Evolutionary conservation across 2,329 filamentous ascomycete genomes (phyloP).

Genomic region (Colletotrichum tamarilloi): DNA sequence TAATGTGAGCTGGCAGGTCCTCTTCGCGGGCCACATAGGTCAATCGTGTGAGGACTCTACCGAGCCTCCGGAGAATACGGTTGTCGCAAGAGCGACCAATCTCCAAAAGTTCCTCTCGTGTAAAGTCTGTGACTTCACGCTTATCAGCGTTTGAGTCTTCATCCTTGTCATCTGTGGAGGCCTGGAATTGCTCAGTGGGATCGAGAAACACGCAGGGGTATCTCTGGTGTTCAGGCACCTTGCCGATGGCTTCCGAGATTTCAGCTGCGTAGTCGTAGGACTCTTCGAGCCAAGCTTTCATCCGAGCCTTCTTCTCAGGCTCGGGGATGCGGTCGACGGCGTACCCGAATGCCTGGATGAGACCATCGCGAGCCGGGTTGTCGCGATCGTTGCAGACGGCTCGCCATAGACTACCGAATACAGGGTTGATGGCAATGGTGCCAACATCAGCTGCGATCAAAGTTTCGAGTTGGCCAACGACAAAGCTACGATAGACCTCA

Average conservation of each 20-base stretch:
- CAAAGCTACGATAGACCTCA: constrained; percentile 50
- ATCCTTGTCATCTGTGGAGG: constrained; percentile 35
- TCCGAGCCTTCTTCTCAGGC: constrained; percentile 46
- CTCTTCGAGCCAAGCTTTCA: constrained; percentile 61
- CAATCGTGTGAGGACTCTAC: constrained; percentile 57
- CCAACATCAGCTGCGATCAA: constrained; percentile 57
- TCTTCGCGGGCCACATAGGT: constrained; percentile 53
- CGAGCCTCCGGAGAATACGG: constrained; percentile 57
- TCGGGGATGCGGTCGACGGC: constrained; percentile 50
- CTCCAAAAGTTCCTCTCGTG: constrained; percentile 59
- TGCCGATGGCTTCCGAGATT: constrained; percentile 50
- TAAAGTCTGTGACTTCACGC: constrained; percentile 48
- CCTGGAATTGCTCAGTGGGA: constrained; percentile 54
- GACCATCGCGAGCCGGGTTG: constrained; percentile 51
- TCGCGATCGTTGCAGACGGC: constrained; percentile 58
- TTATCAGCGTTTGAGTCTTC: constrained; percentile 39
- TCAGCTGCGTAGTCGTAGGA: constrained; percentile 61
- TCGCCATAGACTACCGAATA: constrained; percentile 62
- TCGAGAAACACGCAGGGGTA: constrained; percentile 63
- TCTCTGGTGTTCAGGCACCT: constrained; percentile 48
- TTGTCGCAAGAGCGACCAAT: constrained; percentile 63
- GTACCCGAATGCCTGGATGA: constrained; percentile 54
- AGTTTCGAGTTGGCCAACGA: constrained; percentile 49
- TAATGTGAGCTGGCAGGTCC: constrained; percentile 57
- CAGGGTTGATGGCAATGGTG: constrained; percentile 58